Conservation (phyloP, 495 filamentous ascomycete species). For the Sphaerosporella brunnea region DNA sequence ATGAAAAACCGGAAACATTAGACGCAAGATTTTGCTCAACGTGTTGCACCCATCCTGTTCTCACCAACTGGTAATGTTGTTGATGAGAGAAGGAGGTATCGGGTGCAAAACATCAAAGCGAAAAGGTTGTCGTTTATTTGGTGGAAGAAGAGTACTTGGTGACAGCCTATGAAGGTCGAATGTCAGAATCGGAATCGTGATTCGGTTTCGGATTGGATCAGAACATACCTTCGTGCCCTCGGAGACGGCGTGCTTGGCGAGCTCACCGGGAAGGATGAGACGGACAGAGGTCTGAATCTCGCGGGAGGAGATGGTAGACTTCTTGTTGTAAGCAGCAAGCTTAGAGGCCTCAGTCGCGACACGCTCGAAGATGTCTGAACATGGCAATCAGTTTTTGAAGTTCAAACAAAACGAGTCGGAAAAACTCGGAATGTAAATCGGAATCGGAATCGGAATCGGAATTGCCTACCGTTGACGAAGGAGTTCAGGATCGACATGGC, state of each 20-base stretch:
- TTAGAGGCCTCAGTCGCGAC: conserved; percentile 98
- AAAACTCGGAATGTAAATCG: too few species aligned
- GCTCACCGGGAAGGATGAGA: conserved; percentile 92
- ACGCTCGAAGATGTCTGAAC: conserved; percentile 95
- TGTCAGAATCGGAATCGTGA: not conserved
- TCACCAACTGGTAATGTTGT: too few species aligned
- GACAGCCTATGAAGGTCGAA: conserved; percentile 39
- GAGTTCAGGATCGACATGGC: conserved; percentile 99
- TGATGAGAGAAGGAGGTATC: conserved; percentile 17
- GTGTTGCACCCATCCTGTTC: too few species aligned
- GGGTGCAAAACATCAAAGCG: conserved; percentile 22
- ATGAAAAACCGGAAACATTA: too few species aligned
- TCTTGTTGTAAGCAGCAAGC: conserved; percentile 99
- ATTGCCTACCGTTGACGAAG: conserved; percentile 82
- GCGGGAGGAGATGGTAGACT: conserved; percentile 97
- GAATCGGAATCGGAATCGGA: conserved; percentile 1
- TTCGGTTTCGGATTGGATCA: not conserved
- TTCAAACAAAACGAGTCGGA: conserved; percentile 4
- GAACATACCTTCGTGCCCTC: conserved; percentile 70
- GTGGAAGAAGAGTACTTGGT: conserved; percentile 99
- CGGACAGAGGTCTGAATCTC: conserved; percentile 99
- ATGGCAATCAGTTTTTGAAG: conserved; percentile 24
- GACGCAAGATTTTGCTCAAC: too few species aligned
- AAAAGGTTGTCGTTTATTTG: conserved; percentile 50
- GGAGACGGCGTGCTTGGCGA: conserved; percentile 98